Base-by-base conservation (phyloP, 2,329 filamentous ascomycete species). In the Aspergillus fructus region DNA sequence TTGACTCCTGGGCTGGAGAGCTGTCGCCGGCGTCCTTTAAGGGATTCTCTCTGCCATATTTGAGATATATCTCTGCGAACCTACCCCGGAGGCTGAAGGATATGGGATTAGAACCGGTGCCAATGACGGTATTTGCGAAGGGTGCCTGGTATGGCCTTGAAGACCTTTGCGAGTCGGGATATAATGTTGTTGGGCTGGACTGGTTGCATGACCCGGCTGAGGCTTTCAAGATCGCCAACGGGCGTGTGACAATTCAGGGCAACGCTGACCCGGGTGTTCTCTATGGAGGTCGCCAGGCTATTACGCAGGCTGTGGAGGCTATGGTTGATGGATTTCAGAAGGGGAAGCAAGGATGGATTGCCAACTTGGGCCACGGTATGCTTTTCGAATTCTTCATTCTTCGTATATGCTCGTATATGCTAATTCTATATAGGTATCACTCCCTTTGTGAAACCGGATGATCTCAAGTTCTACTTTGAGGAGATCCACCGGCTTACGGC, bases 61-160 rank as follows among this genome's bases (percentile, higher is more conserved):
- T 99, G 53, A 84, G 84, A 43, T 87, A 93, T 71, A 97, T 99
- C 65, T 87, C 92, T 11, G 81, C 89, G 64, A 84, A 93, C 64
- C 83, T 99, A 3, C 93, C 93, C 1, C 81, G 80, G 66, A 87
- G 86, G 59, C 78, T 97, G 56, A 79, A 84, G 65, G 89, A 90
- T 71, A 81, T 96, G 70, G 87, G 87, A 0, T 77, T 93, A 52
- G 89, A 93, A 57, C 82, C 80, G 11, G 93, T 99, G 3, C 94
- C 94, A 3, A 97, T 97, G 93, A 96, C 93, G 5, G 92, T 97
- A 23, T 99, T 99, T 74, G 92, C 94, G 37, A 99, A 99, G 80
- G 94, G 94, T 11, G 93, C 94, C 11, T 97, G 94, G 90, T 94
- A 96, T 75, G 91, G 92, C 4, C 82, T 99, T 49, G 90, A 97